A percentile compares a stretch with the other conserved stretches of the same genome.
Evolutionary conservation across 177 flowering plant genomes (phyloP).

Genomic region (Vitis hybrid): DNA sequence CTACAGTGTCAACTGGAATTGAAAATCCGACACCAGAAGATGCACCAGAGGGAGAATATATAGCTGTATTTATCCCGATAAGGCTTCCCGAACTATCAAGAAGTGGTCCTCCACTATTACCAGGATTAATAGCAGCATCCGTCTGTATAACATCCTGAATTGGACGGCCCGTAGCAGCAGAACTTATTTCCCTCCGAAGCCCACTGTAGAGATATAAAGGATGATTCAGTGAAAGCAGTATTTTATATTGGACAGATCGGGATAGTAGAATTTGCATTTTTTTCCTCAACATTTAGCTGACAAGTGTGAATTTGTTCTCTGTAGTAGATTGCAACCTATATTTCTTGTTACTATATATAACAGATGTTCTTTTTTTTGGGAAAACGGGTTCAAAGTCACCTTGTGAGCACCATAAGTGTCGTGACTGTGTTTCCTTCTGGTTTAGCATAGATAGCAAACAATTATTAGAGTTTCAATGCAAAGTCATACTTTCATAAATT

Average conservation of each 20-base stretch:
- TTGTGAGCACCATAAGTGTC: too few relatives aligned
- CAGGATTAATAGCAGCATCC: slow-evolving; percentile 99
- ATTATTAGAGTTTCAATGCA: too few relatives aligned
- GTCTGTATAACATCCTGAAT: slow-evolving; percentile 98
- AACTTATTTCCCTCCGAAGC: slow-evolving; percentile 91
- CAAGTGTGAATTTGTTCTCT: too few relatives aligned
- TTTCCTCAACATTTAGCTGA: background rate
- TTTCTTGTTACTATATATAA: too few relatives aligned
- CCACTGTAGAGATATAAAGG: slow-evolving; percentile 58
- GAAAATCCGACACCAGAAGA: slow-evolving; percentile 99
- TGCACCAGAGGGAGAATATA: slow-evolving; percentile 97
- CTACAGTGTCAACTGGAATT: slow-evolving; percentile 95
- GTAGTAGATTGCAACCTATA: too few relatives aligned
- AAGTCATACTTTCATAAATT: too few relatives aligned
- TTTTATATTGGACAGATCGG: background rate
- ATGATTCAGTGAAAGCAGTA: slow-evolving; percentile 4
- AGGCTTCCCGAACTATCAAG: slow-evolving; percentile 94
- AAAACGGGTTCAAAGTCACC: too few relatives aligned
- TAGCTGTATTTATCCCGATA: slow-evolving; percentile 95
- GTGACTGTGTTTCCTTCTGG: too few relatives aligned
- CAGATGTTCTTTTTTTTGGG: too few relatives aligned
- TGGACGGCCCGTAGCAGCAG: slow-evolving; percentile 99
- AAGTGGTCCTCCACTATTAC: slow-evolving; percentile 98
- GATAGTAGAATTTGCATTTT: too few relatives aligned
- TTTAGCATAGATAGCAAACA: too few relatives aligned